Base-by-base conservation (phyloP, 1,139 yeast genomes). In the Wickerhamiella pararugosa region DNA sequence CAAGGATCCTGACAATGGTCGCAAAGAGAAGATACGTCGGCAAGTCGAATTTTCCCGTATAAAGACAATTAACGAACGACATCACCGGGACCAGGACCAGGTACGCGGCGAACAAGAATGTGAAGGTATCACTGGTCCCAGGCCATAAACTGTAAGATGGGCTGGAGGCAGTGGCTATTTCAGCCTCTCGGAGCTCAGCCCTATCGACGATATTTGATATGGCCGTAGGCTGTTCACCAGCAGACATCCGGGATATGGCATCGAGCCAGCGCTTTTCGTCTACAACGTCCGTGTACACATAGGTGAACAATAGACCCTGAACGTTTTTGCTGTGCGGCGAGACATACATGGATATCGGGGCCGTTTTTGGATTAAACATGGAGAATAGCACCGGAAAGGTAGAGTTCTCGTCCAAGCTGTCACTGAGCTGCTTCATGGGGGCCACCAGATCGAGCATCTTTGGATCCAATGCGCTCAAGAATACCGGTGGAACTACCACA, bases 221-320 rank as follows among this genome's bases (percentile, higher is more conserved):
- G 7, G 36, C 32, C 5, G 7, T 15, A 25, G 29, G 32, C 36
- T 32, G 25, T 6, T 15, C n/a, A 4, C 25, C 9, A 4, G n/a
- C 29, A n/a, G 32, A 15, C 29, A 38, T 32, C 2, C 1, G 25
- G 9, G 5, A 21, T 9, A 38, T 29, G 7, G 36, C 41, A 3
- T 7, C 25, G 5, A 32, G 36, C 41, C 41, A 38, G 3, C 6
- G 25, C 8, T 5, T 29, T 25, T 31, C 41, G 9, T 38, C 37
- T 2, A 15, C 25, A 3, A 29, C 33, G 5, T 32, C 5, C 25
- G 9, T 6, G 29, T 38, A 38, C 9, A 33, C 41, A 32, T 28
- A 38, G 10, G 41, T 26, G 21, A 38, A 38, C 32, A 38, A 25
- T 5, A 38, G 33, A 7, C 41, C 41, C 29, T 38, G 41, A n/a